These are phyloP conservation scores for Cryptosporidium parvum DNA, from an alignment of 169 alveolate species.

Conservation along the genomic window DNA sequence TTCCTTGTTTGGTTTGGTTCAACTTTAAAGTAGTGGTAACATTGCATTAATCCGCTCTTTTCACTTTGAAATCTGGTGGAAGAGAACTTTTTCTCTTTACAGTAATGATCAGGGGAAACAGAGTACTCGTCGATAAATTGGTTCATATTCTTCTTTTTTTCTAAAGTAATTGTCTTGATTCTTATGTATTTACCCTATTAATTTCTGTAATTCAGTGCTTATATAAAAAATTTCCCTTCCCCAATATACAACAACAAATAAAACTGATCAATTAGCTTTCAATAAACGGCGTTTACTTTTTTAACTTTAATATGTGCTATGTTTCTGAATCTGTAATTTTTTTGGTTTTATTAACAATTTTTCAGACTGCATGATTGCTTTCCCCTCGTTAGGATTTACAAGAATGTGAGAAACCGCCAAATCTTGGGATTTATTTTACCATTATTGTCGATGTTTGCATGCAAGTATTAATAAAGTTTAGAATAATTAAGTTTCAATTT, in stretches of 20 bases:
- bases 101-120: conserved; percentile 35
- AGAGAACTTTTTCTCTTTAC: conserved; percentile 42
- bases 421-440: neutral
- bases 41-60: conserved; percentile 18
- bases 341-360: neutral
- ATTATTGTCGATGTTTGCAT: neutral
- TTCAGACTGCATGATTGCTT: conserved; percentile 10
- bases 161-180: neutral
- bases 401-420: neutral
- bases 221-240: neutral
- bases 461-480: no score
- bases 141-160: conserved; percentile 22
- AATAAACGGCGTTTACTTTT: no score
- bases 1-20: conserved; percentile 11
- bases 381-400: neutral
- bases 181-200: neutral
- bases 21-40: conserved; percentile 35
- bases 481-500: no score
- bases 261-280: no score
- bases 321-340: no score
- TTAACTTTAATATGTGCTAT: no score
- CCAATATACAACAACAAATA: no score
- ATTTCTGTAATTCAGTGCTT: no score
- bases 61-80: conserved; percentile 36
- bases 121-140: conserved; percentile 34